Evolutionary conservation across 441 rosid genomes (phyloP), one percentile per base, ranked within the genome.

Genomic region (Euphorbia schlechtendalii): DNA sequence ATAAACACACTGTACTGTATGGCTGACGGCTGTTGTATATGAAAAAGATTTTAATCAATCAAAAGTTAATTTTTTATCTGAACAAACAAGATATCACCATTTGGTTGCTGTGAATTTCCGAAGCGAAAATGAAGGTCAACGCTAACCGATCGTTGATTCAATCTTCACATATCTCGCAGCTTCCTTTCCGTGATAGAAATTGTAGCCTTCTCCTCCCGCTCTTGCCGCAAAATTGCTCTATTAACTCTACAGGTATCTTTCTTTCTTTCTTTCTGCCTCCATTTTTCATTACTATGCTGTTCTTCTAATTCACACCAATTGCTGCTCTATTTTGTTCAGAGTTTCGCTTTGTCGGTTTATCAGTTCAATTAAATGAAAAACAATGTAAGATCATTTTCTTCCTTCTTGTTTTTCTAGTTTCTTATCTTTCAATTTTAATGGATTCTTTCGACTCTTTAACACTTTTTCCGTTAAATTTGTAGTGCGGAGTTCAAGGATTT

Each of bases 401-500:
- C 0, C 0, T 15, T 62, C 38, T 32, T 6, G 12, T 17, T 41
- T 49, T 8, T 5, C 28, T 24, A 4, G 0, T 15, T 15, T 5
- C 20, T 17, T 46, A 46, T 0, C 15, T 46, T 46, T 43, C n/a
- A 43, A 10, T 43, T 43, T 43, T 43, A 13, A 20, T 20, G 21
- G 49, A 8, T 14, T 20, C 34, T 22, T 40, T 8, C 45, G 56
- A 21, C 52, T 32, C 12, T 4, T 4, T 67, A 36, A 40, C 54
- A 34, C 7, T 58, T 32, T 32, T 32, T 32, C 34, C 34, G 34
- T 32, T n/a, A 20, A n/a, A n/a, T n/a, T 57, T 15, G 4, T 34
- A 76, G 78, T 32, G 53, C 60, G 74, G 56, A 56, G 72, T 24
- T 75, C 82, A 28, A 63, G 78, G 66, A 24, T 71, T 60, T 74